These are phyloP conservation scores for Cyberlindnera nakhonratchasimensis DNA, from an alignment of 805 yeast genomes.

Conservation along the genomic window DNA sequence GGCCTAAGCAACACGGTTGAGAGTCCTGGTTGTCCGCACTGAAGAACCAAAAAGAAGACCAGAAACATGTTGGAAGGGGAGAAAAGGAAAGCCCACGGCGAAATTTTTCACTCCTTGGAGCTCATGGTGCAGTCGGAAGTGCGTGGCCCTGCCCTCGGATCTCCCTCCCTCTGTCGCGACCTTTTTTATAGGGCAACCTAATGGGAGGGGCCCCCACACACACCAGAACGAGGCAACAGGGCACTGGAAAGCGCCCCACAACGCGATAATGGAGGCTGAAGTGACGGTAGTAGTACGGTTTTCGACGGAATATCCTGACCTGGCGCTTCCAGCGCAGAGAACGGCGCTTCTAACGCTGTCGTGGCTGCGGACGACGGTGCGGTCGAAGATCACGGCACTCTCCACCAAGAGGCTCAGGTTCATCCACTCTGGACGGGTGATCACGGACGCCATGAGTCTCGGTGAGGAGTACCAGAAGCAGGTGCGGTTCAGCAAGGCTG, in stretches of 20 bases:
- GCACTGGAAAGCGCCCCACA: not conserved
- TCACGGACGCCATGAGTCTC: constrained; percentile 54
- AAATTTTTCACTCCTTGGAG: constrained; percentile 1
- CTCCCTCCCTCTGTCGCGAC: too few species aligned
- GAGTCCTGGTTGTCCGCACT: constrained; percentile 77
- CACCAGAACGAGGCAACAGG: not conserved
- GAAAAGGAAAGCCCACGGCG: not conserved
- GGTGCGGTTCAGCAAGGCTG: constrained; percentile 15
- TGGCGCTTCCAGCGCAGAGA: constrained; percentile 34
- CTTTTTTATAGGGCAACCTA: too few species aligned
- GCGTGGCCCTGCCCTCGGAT: not conserved
- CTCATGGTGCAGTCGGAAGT: not conserved
- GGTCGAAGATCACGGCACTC: constrained; percentile 29
- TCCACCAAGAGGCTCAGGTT: constrained; percentile 52
- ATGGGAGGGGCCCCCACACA: too few species aligned
- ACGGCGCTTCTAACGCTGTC: constrained; percentile 35
- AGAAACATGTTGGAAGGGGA: not conserved
- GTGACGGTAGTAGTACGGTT: constrained; percentile 38
- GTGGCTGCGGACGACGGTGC: constrained; percentile 41
- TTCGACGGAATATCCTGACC: constrained; percentile 41
- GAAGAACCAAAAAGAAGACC: constrained; percentile 16
- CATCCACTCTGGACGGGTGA: constrained; percentile 65
- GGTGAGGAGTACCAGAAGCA: constrained; percentile 43
- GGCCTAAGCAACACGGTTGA: constrained; percentile 68
- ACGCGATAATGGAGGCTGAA: not conserved